Percentiles rank a stretch among this genome's conserved stretches.
phyloP scores from a whole-genome alignment of 2,329 filamentous ascomycete genomes.

The Claviceps purpurea region DNA sequence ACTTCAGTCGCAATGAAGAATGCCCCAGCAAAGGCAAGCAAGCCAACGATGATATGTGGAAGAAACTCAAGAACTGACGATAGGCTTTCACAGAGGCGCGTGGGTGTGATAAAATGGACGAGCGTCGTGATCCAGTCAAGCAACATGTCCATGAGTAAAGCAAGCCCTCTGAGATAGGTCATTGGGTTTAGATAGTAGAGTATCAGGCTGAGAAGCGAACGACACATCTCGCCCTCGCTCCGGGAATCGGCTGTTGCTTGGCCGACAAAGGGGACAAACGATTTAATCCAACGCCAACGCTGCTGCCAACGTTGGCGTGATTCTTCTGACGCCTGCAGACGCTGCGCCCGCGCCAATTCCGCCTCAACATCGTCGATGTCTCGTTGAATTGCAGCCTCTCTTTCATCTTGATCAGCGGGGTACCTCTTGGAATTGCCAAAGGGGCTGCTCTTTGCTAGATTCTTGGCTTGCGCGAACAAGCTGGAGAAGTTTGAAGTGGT shows the following conservation, averaged over 20 bases:
- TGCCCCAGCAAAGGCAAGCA: constrained; percentile 4
- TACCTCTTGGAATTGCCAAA: constrained; percentile 3
- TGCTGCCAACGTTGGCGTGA: constrained; percentile 8
- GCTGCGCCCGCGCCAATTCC: constrained; percentile 3
- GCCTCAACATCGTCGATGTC: constrained; percentile 10
- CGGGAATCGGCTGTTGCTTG: background rate
- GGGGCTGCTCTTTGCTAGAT: constrained; percentile 6
- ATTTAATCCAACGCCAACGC: constrained; percentile 11
- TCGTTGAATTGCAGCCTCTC: constrained; percentile 12
- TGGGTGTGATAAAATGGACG: constrained; percentile 6
- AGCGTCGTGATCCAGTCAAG: constrained; percentile 10
- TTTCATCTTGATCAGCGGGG: constrained; percentile 9
- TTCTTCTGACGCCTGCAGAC: constrained; percentile 2
- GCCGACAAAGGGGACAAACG: constrained; percentile 5
- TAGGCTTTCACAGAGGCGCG: constrained; percentile 5
- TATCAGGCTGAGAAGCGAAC: constrained; percentile 8
- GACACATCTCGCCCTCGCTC: background rate
- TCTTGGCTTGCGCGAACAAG: constrained; percentile 5
- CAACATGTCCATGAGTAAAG: constrained; percentile 11
- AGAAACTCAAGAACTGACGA: constrained; percentile 5
- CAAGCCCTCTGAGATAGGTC: constrained; percentile 16
- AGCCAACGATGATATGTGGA: constrained; percentile 3
- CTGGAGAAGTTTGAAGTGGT: constrained; percentile 5
- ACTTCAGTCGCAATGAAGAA: constrained; percentile 5
- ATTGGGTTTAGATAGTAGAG: constrained; percentile 17